Percentiles rank a stretch among this genome's conserved stretches.
phyloP scores from a whole-genome alignment of 257 asterid genomes.

The Voacanga thouarsii region DNA sequence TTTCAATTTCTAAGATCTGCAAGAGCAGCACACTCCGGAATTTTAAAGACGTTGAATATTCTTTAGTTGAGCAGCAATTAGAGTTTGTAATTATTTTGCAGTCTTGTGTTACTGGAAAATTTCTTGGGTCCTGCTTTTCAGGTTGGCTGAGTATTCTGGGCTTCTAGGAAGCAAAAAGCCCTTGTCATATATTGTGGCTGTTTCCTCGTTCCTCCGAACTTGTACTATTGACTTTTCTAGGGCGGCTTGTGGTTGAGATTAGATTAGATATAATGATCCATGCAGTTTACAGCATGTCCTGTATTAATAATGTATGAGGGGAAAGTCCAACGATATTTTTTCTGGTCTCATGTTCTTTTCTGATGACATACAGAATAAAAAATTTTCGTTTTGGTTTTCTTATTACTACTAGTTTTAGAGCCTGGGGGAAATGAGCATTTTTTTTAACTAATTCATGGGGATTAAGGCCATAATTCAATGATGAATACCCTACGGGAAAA shows the following conservation, averaged over 20 bases:
- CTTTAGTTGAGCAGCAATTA: slow-evolving; percentile 1
- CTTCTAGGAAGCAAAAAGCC: not conserved
- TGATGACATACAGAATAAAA: not conserved
- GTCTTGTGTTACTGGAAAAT: not conserved
- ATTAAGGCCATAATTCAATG: too few species aligned
- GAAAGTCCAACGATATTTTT: not conserved
- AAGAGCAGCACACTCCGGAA: not conserved
- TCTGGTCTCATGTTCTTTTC: not conserved
- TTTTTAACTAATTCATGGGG: too few species aligned
- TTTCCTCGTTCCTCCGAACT: not conserved
- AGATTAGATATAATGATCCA: not conserved
- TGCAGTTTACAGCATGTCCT: not conserved
- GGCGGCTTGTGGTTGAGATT: not conserved
- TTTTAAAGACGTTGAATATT: not conserved
- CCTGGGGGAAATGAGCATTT: too few species aligned
- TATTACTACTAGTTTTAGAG: not conserved
- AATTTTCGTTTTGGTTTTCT: not conserved
- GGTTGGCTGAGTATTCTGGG: not conserved
- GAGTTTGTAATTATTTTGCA: not conserved
- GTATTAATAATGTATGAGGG: not conserved
- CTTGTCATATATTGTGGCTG: not conserved
- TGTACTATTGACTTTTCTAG: too few species aligned
- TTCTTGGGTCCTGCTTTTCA: not conserved
- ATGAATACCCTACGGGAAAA: too few species aligned
- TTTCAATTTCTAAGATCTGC: not conserved